Conservation (phyloP, 2,329 filamentous ascomycete genomes). For the Paecilomyces sp. region DNA sequence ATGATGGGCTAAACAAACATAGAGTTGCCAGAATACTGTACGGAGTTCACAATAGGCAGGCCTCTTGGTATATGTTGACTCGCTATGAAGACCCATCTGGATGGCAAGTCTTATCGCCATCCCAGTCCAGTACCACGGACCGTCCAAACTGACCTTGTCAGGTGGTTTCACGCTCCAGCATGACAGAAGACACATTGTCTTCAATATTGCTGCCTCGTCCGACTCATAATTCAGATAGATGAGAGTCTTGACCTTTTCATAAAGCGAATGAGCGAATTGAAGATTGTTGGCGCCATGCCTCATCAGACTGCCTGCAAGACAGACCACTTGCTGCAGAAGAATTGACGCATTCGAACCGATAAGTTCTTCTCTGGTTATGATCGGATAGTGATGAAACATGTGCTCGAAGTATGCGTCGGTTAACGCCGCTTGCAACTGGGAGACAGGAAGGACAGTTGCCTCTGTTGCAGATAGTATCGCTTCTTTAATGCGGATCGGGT, state of each 20-base stretch:
- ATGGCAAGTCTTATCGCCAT: conserved; percentile 10
- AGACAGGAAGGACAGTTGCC: too few relatives aligned
- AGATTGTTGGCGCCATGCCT: conserved; percentile 5
- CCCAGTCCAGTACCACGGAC: conserved; percentile 14
- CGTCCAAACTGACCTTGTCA: conserved; percentile 9
- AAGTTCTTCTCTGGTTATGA: conserved; percentile 8
- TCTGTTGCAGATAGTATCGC: too few relatives aligned
- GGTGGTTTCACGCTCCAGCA: conserved; percentile 10
- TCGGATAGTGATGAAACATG: conserved; percentile 10
- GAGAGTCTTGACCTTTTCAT: conserved; percentile 14
- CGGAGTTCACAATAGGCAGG: not conserved
- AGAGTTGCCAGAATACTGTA: conserved; percentile 3
- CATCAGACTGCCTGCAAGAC: conserved; percentile 10
- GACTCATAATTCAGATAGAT: conserved; percentile 11
- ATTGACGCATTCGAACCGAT: not conserved
- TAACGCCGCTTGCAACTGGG: too few relatives aligned
- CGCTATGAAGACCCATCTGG: conserved; percentile 16
- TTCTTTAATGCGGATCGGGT: too few relatives aligned
- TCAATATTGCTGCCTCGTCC: conserved; percentile 7
- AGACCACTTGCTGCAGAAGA: conserved; percentile 8
- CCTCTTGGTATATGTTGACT: conserved; percentile 10
- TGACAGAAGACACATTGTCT: conserved; percentile 13
- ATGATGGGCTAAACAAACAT: not conserved
- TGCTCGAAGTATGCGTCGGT: conserved; percentile 12
- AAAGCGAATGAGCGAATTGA: conserved; percentile 5